Evolutionary conservation across 106 monocot genomes (phyloP).

Genomic region (Platanthera zijinensis): DNA sequence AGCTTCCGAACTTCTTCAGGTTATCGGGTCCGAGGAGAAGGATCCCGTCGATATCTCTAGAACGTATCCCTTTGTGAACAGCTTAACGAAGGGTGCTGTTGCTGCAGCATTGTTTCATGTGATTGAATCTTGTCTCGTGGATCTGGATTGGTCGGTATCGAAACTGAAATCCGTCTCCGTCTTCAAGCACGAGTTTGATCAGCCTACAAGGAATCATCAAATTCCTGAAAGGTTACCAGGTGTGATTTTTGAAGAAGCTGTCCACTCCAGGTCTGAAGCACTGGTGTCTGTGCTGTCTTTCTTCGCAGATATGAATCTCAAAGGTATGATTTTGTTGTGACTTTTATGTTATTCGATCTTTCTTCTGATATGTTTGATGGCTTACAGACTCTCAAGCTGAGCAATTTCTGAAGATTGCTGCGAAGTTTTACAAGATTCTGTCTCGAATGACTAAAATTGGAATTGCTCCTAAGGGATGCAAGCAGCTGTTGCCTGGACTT

Average conservation of each 20-base stretch:
- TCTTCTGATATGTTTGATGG: not conserved
- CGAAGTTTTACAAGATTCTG: conserved; percentile 82
- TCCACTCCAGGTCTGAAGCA: conserved; percentile 60
- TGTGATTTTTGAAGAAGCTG: conserved; percentile 44
- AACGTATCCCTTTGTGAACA: conserved; percentile 41
- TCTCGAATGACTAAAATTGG: conserved; percentile 60
- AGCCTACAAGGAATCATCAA: conserved; percentile 6
- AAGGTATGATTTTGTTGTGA: conserved; percentile 30
- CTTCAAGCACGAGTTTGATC: conserved; percentile 10
- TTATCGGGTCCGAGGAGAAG: conserved; percentile 50
- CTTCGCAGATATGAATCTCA: conserved; percentile 78
- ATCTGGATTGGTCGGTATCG: conserved; percentile 55
- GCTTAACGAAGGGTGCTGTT: conserved; percentile 42
- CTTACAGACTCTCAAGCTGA: conserved; percentile 71
- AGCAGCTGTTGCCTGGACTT: conserved; percentile 40
- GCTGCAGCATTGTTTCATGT: conserved; percentile 40
- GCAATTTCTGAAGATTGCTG: conserved; percentile 53
- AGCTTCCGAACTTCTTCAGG: conserved; percentile 45
- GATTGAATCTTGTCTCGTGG: conserved; percentile 46
- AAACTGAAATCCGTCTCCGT: conserved; percentile 45
- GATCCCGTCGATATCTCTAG: conserved; percentile 41
- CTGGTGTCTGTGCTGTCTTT: conserved; percentile 56
- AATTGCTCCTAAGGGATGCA: conserved; percentile 63
- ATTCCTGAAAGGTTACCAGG: conserved; percentile 23
- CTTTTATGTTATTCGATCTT: not conserved